Percentiles rank a stretch among this genome's conserved stretches.
Evolutionary conservation across 192 early-diverging fungal genomes (phyloP).

Genomic region (Backusella luteola): DNA sequence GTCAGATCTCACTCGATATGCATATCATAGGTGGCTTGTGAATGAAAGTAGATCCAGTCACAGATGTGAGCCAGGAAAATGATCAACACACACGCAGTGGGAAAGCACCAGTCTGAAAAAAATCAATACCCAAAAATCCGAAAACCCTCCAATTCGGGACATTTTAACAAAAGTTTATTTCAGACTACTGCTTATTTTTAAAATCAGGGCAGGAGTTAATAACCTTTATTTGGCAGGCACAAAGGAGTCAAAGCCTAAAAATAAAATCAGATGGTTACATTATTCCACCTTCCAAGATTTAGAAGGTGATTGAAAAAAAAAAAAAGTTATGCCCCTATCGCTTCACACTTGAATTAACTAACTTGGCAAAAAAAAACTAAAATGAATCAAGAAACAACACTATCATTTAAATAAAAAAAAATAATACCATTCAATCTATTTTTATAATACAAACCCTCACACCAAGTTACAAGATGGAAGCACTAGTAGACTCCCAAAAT

Average conservation of each 20-base stretch:
- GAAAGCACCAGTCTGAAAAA: not conserved
- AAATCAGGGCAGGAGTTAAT: not conserved
- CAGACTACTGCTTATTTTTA: not conserved
- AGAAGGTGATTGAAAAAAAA: too few relatives aligned
- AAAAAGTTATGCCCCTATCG: not conserved
- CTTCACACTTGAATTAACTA: not conserved
- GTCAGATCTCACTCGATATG: not conserved
- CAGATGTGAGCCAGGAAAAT: not conserved
- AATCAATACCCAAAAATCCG: not conserved
- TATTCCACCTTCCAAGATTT: not conserved
- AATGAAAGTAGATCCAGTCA: not conserved
- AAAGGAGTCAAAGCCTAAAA: not conserved
- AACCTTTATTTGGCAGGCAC: not conserved
- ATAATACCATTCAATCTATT: not conserved
- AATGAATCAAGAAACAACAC: not conserved
- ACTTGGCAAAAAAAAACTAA: not conserved
- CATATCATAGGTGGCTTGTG: not conserved
- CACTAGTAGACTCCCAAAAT: not conserved
- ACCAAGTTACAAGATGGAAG: not conserved
- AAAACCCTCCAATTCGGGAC: not conserved
- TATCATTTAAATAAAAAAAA: not conserved
- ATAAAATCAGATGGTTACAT: not conserved
- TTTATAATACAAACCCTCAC: not conserved
- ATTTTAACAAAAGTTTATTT: not conserved
- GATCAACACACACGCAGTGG: not conserved